These are phyloP conservation scores for Arxiozyma slooffiae DNA, from an alignment of 1,139 yeast species.

Conservation along the genomic window DNA sequence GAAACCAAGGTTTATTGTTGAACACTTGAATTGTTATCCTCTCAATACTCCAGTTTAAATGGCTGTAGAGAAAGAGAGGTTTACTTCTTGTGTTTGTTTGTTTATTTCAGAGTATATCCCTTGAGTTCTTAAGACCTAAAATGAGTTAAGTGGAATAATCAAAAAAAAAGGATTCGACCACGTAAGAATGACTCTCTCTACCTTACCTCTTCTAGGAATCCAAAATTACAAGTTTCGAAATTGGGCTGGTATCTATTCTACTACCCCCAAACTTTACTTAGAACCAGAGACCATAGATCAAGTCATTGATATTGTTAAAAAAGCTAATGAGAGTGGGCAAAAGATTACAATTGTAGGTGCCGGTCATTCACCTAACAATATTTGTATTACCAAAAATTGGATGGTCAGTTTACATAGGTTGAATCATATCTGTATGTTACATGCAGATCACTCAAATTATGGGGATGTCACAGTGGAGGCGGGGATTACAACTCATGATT, in stretches of 20 bases:
- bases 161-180: not conserved
- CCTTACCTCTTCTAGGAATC: not conserved
- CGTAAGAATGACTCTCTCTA: not conserved
- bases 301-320: conserved; percentile 50
- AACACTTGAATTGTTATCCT: too few relatives aligned
- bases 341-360: conserved; percentile 85
- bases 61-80: too few relatives aligned
- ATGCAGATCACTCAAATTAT: conserved; percentile 38
- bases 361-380: conserved; percentile 89
- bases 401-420: conserved; percentile 75
- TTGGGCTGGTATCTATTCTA: conserved; percentile 86
- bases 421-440: conserved; percentile 42
- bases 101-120: too few relatives aligned
- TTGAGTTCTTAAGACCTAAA: too few relatives aligned
- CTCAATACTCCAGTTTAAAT: too few relatives aligned
- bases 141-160: too few relatives aligned
- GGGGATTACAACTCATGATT: conserved; percentile 71
- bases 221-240: conserved; percentile 36
- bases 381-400: conserved; percentile 88
- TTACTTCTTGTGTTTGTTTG: too few relatives aligned
- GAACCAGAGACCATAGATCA: conserved; percentile 65
- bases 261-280: conserved; percentile 66
- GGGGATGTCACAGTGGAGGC: conserved; percentile 92
- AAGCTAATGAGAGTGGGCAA: conserved; percentile 50
- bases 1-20: too few relatives aligned